Conservation (phyloP, 2,329 filamentous ascomycete genomes). For the Venturia pyrina region DNA sequence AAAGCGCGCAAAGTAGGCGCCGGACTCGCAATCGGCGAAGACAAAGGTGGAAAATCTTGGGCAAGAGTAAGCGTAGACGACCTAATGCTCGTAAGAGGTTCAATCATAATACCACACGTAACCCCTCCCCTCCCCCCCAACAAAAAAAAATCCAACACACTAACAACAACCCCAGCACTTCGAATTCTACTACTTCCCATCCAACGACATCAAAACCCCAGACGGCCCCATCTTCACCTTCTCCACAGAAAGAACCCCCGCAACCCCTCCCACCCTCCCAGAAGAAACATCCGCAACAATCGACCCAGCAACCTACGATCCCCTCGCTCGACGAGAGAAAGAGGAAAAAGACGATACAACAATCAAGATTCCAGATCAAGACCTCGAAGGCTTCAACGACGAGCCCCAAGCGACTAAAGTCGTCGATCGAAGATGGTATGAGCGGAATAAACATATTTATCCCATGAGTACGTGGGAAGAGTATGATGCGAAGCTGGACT, state of each 20-base stretch:
- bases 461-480: conserved; percentile 93
- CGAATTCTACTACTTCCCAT: conserved; percentile 93
- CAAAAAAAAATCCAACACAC: conserved; percentile 2
- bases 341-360: conserved; percentile 26
- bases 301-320: conserved; percentile 28
- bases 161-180: conserved; percentile 58
- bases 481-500: conserved; percentile 84
- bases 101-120: conserved; percentile 89
- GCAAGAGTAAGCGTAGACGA: conserved; percentile 91
- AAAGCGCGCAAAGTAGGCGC: conserved; percentile 84
- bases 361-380: conserved; percentile 38
- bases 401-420: conserved; percentile 83
- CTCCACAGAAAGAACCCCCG: conserved; percentile 38
- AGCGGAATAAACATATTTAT: conserved; percentile 96
- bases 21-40: conserved; percentile 60
- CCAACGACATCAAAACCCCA: conserved; percentile 73
- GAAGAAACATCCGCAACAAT: conserved; percentile 11
- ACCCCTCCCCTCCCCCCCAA: too few species aligned
- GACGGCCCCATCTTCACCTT: conserved; percentile 73
- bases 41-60: conserved; percentile 70
- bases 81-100: conserved; percentile 81
- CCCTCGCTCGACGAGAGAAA: conserved; percentile 27
- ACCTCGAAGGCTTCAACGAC: conserved; percentile 62
- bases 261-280: conserved; percentile 24
- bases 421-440: conserved; percentile 93